Base-by-base conservation (phyloP, 2,329 filamentous ascomycete species). In the Eutypella sp. region DNA sequence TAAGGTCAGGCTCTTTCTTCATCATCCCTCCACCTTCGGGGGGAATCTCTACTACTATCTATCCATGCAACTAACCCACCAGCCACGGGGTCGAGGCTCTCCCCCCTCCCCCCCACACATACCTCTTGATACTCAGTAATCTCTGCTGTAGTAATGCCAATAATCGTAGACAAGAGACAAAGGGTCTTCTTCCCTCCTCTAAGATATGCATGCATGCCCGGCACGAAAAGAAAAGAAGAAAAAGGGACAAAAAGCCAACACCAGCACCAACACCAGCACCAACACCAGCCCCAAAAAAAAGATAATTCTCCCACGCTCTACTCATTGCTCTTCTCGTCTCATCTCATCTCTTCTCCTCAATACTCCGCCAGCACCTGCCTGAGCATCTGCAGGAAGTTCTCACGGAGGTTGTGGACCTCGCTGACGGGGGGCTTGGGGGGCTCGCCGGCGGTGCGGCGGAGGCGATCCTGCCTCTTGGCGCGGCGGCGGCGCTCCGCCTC, bases 311-410 rank as follows among this genome's bases (percentile, higher is more conserved):
- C 18, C 43, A n/a, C n/a, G n/a, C n/a, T 37, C 16, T 48, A 29
- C 36, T 34, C 39, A 38, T 40, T 39, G 36, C 18, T 29, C 31
- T 5, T 44, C 15, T 6, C 27, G 18, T 52, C 27, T 10, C 36
- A 42, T 60, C 11, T 9, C 19, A 31, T 10, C 23, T 11, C 23
- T 15, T 2, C 23, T 5, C 7, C 33, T 33, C 13, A 33, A 43
- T 78, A 92, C 58, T 87, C 79, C 22, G 89, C 88, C 59, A 96
- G 72, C 34, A 95, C 89, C 58, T 82, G 78, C 56, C 90, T 80
- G 60, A 96, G 68, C 87, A 95, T 93, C 42, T 78, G 72, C 62
- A 92, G 67, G 65, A 96, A 96, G 51, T 85, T 83, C 4, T 89
- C 86, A 56, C 81, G 81, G 60, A 96, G 67, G 64, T 90, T 91